Conservation (phyloP, 2,329 filamentous ascomycete genomes). For the Cyclaneusma minus region DNA sequence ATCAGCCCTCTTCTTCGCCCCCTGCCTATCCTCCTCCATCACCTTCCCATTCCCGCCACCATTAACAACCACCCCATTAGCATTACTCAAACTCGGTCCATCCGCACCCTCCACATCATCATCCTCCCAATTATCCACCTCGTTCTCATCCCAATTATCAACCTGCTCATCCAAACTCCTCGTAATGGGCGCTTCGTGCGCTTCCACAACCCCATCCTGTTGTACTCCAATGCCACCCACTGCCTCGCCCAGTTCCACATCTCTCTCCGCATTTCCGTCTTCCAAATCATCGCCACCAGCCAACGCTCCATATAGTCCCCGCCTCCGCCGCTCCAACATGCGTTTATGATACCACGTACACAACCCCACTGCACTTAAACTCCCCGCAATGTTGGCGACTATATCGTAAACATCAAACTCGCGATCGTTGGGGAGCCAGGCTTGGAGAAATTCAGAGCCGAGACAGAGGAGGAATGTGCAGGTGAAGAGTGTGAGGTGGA, state of each 20-base stretch:
- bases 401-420: slow-evolving; percentile 71
- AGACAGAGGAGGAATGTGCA: slow-evolving; percentile 60
- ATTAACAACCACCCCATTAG: no score
- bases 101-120: slow-evolving; percentile 25
- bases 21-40: slow-evolving; percentile 14
- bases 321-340: slow-evolving; percentile 78
- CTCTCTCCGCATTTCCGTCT: slow-evolving; percentile 40
- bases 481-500: slow-evolving; percentile 69
- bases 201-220: slow-evolving; percentile 45
- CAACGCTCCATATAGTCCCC: slow-evolving; percentile 54
- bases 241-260: slow-evolving; percentile 64
- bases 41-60: no score
- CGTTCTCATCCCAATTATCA: slow-evolving; percentile 90
- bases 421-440: slow-evolving; percentile 57
- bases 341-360: slow-evolving; percentile 89
- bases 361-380: slow-evolving; percentile 51
- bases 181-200: slow-evolving; percentile 17
- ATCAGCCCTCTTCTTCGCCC: slow-evolving; percentile 17
- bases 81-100: slow-evolving; percentile 16
- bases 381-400: slow-evolving; percentile 73
- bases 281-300: slow-evolving; percentile 50
- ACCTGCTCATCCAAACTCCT: slow-evolving; percentile 61
- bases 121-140: slow-evolving; percentile 43
- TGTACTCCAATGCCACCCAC: slow-evolving; percentile 29
- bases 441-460: slow-evolving; percentile 64